These are phyloP conservation scores for Cyclotella kingstonii DNA, from an alignment of 108 stramenopile genomes.

Conservation along the genomic window DNA sequence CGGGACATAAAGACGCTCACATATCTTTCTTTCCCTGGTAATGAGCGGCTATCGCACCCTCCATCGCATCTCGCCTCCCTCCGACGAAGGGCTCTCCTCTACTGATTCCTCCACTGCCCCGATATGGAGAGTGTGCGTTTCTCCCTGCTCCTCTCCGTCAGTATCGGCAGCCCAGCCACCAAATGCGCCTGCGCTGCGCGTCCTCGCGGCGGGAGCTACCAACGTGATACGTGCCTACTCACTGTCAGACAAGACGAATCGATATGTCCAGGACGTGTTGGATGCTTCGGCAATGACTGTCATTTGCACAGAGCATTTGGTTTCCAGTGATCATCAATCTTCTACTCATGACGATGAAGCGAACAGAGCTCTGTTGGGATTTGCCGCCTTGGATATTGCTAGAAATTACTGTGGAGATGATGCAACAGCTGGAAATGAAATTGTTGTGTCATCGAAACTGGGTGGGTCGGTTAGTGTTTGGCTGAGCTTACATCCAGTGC, in stretches of 20 bases:
- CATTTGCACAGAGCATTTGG: slow-evolving; percentile 14
- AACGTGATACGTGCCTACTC: slow-evolving; percentile 28
- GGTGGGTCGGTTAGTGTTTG: slow-evolving; percentile 33
- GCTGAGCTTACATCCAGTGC: slow-evolving; percentile 21
- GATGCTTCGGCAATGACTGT: slow-evolving; percentile 38
- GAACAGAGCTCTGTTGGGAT: slow-evolving; percentile 24
- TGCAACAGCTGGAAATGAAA: slow-evolving; percentile 25
- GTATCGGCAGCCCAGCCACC: not conserved
- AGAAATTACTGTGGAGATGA: slow-evolving; percentile 36
- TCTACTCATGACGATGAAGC: not conserved
- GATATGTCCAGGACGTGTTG: slow-evolving; percentile 14
- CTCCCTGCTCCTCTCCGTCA: slow-evolving; percentile 9
- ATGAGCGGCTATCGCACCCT: slow-evolving; percentile 48
- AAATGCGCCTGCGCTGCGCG: slow-evolving; percentile 16
- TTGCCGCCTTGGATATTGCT: slow-evolving; percentile 25
- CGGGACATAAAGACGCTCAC: too few relatives aligned
- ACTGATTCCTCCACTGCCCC: slow-evolving; percentile 3
- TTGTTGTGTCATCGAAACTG: slow-evolving; percentile 32
- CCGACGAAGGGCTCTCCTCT: not conserved
- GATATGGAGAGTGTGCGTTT: slow-evolving; percentile 33
- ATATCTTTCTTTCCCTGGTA: too few relatives aligned
- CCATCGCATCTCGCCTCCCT: slow-evolving; percentile 28
- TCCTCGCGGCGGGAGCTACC: slow-evolving; percentile 39
- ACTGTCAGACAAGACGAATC: slow-evolving; percentile 27
- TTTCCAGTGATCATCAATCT: slow-evolving; percentile 18